A percentile compares a stretch with the other conserved stretches of the same genome.
Conservation (phyloP, 768 basidiomycete genomes). For the Tricholoma terreum region DNA sequence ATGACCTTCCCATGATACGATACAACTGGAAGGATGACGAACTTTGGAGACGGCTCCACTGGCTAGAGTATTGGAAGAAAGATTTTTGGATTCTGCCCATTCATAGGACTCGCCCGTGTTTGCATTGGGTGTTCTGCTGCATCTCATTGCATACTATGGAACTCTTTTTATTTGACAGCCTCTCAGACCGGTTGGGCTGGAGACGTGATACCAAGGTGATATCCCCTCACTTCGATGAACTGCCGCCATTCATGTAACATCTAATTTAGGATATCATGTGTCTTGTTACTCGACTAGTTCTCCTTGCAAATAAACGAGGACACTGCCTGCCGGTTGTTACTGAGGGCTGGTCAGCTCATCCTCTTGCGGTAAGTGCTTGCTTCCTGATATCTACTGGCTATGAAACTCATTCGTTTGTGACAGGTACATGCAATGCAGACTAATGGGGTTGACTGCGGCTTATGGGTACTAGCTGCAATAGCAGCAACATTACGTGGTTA, state of each 20-base stretch:
- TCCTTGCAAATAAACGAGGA: background rate
- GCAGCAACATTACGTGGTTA: background rate
- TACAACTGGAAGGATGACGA: slow-evolving; percentile 1
- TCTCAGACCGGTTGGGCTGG: background rate
- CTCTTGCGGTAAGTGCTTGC: slow-evolving; percentile 1
- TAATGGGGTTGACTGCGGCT: slow-evolving; percentile 1
- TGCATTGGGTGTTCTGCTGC: slow-evolving; percentile 1
- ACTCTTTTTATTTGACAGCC: slow-evolving; percentile 3
- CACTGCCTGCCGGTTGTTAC: slow-evolving; percentile 1
- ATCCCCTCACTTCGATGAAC: background rate
- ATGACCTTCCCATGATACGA: slow-evolving; percentile 3
- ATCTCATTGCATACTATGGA: background rate
- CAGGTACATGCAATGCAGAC: background rate
- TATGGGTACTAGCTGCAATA: slow-evolving; percentile 1
- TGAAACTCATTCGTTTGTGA: background rate
- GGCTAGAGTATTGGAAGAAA: slow-evolving; percentile 1
- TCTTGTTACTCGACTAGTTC: background rate
- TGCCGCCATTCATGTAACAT: background rate
- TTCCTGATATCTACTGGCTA: background rate
- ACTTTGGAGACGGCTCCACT: background rate
- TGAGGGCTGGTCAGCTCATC: slow-evolving; percentile 1
- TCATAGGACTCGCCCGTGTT: background rate
- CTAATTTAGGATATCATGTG: background rate
- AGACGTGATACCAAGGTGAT: background rate
- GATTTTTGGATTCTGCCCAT: slow-evolving; percentile 2